Conservation (phyloP, 2,329 filamentous ascomycete genomes). For the Chrysoporthe deuterocubensis region DNA sequence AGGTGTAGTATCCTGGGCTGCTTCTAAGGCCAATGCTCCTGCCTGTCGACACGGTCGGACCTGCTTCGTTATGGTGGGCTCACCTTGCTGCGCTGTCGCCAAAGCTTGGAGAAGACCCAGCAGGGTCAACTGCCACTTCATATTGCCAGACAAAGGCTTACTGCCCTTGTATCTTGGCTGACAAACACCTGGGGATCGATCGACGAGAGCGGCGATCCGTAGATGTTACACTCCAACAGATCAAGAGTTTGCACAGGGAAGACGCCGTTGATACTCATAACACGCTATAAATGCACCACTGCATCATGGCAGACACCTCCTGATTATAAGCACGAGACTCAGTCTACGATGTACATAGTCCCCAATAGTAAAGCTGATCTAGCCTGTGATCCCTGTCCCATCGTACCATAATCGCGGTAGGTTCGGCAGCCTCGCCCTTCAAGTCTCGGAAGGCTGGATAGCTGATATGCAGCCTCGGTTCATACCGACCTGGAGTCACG, state of each 20-base stretch:
- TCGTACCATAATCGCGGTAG: not conserved
- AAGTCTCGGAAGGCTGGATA: not conserved
- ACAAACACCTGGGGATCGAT: not conserved
- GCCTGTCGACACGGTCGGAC: not conserved
- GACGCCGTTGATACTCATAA: not conserved
- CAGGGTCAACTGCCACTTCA: conserved; percentile 9
- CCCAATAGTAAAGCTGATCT: not conserved
- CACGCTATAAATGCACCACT: not conserved
- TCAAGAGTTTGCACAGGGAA: not conserved
- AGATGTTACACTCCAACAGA: not conserved
- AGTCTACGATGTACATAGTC: not conserved
- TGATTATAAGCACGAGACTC: not conserved
- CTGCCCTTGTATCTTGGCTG: not conserved
- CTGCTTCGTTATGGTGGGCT: not conserved
- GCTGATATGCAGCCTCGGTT: not conserved
- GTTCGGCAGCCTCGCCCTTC: not conserved
- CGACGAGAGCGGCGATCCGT: not conserved
- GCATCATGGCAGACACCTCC: not conserved
- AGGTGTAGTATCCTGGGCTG: not conserved
- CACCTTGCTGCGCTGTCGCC: conserved; percentile 6
- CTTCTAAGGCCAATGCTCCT: not conserved
- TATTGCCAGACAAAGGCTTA: not conserved
- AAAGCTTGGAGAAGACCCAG: not conserved
- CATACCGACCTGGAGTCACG: not conserved
- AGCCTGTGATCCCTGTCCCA: not conserved